These are phyloP conservation scores for Bolboschoenus planiculmis DNA, from an alignment of 176 grass and related monocot genomes.

Conservation along the genomic window DNA sequence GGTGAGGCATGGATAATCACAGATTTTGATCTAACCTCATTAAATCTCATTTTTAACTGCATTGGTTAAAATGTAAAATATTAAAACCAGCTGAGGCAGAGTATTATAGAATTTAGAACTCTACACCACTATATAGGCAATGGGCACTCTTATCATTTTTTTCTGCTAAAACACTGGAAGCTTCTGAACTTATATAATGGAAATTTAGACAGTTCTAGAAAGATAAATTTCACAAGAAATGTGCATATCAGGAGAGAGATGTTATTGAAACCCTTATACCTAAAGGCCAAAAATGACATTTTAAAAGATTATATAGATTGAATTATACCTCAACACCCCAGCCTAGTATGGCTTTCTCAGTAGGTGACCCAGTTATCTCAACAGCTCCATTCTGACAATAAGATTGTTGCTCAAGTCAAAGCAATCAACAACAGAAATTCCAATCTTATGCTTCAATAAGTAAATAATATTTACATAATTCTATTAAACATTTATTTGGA, in stretches of 20 bases:
- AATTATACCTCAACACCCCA: constrained; percentile 72
- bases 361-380: constrained; percentile 81
- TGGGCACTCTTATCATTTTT: background rate
- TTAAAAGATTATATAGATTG: background rate
- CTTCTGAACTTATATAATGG: constrained; percentile 6
- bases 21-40: constrained; percentile 53
- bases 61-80: background rate
- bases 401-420: background rate
- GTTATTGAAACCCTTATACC: background rate
- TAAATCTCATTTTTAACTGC: constrained; percentile 83
- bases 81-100: background rate
- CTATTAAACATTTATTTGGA: background rate
- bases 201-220: background rate
- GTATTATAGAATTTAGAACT: background rate
- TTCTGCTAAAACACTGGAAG: background rate
- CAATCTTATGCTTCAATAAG: background rate
- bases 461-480: background rate
- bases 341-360: constrained; percentile 86
- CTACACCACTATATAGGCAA: background rate
- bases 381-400: constrained; percentile 45
- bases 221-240: constrained; percentile 24
- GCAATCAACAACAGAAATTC: background rate
- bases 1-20: constrained; percentile 70
- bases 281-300: background rate
- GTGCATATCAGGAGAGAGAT: background rate